phyloP scores from a whole-genome alignment of 495 filamentous ascomycete genomes.

The Emericellopsis terricola region DNA sequence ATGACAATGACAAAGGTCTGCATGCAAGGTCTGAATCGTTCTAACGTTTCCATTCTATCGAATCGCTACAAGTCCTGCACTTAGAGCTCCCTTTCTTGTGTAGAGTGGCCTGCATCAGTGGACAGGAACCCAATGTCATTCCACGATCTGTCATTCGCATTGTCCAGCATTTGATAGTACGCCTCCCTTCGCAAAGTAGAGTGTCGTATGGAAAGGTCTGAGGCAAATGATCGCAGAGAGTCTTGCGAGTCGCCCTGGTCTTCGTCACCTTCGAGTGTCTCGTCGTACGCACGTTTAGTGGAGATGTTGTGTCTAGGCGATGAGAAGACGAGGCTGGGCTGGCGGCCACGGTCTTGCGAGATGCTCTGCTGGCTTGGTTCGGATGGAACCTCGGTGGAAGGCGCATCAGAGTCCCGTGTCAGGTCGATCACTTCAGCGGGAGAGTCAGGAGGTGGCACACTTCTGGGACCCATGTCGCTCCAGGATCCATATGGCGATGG shows the following conservation, averaged over 20 bases:
- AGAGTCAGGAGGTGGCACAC: too few relatives aligned
- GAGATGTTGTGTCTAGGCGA: not conserved
- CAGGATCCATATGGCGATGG: too few relatives aligned
- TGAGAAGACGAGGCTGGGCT: not conserved
- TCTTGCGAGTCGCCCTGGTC: not conserved
- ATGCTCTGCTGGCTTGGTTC: not conserved
- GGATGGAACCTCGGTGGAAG: too few relatives aligned
- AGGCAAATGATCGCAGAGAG: not conserved
- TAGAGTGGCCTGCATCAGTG: conserved; percentile 25
- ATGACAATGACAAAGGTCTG: not conserved
- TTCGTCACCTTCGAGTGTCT: not conserved
- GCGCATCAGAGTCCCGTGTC: too few relatives aligned
- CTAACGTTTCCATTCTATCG: too few relatives aligned
- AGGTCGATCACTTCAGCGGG: too few relatives aligned
- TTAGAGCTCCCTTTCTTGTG: conserved; percentile 32
- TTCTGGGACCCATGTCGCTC: too few relatives aligned
- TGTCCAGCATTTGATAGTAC: conserved; percentile 11
- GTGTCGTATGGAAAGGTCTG: not conserved
- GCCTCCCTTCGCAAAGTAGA: conserved; percentile 9
- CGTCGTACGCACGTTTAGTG: not conserved
- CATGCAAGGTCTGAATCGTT: not conserved
- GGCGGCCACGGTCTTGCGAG: not conserved
- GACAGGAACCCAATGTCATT: conserved; percentile 25
- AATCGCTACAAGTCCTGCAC: conserved; percentile 6
- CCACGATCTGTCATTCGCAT: conserved; percentile 15